Base-by-base conservation (phyloP, 257 asterid species). In the Capsicum rhomboideum region DNA sequence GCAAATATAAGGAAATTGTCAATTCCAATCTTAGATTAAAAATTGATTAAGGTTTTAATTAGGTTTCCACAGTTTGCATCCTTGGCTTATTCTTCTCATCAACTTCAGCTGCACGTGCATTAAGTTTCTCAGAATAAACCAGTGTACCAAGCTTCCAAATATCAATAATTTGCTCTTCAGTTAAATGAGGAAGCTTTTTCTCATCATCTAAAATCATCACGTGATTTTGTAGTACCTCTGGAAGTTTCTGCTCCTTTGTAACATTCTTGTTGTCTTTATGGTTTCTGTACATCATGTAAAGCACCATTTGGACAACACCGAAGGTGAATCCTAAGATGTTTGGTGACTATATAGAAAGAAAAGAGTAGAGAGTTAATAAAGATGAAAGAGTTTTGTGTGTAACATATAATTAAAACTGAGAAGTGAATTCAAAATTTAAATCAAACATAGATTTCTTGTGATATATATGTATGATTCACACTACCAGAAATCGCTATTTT, bases 241-340 rank as follows among this genome's bases (percentile, higher is more conserved):
- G 40, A 49, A 50, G 81, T 26, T 4, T 87, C 86, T 20, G 84
- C 82, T 9, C 80, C 23, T 46, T 88, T 89, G 3, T 90, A 86
- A 81, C 86, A 2, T 34, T 78, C 84, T 84, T 83, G 61, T 85
- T 83, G 61, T 83, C 83, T 40, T 26, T 71, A 1, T 90, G 85
- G 77, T 75, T 29, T 29, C 7, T 91, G 89, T 92, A 90, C 14
- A 82, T 82, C 10, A 86, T 50, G 68, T 92, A 92, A 2, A 93
- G 82, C 40, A 82, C 59, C 92, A 89, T 93, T 82, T 90, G 95
- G 10, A 90, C n/a, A 29, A 92, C 28, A 8, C 95, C 97, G 9
- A 91, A 89, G 80, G 64, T 55, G 84, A 91, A 91, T 5, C 97
- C 97, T 61, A 92, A 83, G 79, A 93, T 91, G 82, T 93, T 93